These are phyloP conservation scores for Mrakia blollopis DNA, from an alignment of 768 basidiomycete species.

Conservation along the genomic window DNA sequence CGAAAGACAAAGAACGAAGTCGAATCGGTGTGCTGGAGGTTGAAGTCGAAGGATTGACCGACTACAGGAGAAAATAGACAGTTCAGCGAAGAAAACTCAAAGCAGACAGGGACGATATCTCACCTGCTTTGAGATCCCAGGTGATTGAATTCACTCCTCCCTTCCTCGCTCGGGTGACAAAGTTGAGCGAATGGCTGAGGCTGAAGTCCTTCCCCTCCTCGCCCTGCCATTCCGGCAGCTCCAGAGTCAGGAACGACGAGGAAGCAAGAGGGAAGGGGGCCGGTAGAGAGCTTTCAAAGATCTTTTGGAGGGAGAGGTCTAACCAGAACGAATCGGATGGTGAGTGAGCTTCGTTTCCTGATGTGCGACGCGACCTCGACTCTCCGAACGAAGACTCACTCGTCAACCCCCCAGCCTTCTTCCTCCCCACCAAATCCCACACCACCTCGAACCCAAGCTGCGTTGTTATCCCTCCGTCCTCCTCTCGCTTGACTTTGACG, in stretches of 20 bases:
- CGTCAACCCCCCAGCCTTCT: conserved; percentile 30
- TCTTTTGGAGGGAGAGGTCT: conserved; percentile 24
- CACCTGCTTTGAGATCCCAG: conserved; percentile 26
- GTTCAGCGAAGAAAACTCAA: background rate
- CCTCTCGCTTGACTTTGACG: conserved; percentile 65
- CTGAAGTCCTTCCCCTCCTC: conserved; percentile 9
- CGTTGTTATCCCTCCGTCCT: conserved; percentile 55
- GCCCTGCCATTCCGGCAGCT: background rate
- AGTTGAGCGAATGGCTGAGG: background rate
- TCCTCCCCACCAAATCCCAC: conserved; percentile 59
- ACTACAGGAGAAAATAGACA: background rate
- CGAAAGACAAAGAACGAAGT: conserved; percentile 37
- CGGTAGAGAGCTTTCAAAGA: conserved; percentile 15
- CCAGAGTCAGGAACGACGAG: conserved; percentile 7
- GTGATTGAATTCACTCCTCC: background rate
- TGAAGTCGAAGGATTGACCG: conserved; percentile 13
- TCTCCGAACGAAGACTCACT: conserved; percentile 27
- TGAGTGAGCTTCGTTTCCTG: no score
- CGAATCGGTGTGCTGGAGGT: conserved; percentile 33
- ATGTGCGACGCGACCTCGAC: background rate
- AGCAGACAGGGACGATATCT: background rate
- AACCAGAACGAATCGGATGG: no score
- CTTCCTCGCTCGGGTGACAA: background rate
- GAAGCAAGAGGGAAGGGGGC: conserved; percentile 16
- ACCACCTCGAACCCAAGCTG: conserved; percentile 69